phyloP scores from a whole-genome alignment of 345 rosid genomes.

The Hibiscus tridactylites region DNA sequence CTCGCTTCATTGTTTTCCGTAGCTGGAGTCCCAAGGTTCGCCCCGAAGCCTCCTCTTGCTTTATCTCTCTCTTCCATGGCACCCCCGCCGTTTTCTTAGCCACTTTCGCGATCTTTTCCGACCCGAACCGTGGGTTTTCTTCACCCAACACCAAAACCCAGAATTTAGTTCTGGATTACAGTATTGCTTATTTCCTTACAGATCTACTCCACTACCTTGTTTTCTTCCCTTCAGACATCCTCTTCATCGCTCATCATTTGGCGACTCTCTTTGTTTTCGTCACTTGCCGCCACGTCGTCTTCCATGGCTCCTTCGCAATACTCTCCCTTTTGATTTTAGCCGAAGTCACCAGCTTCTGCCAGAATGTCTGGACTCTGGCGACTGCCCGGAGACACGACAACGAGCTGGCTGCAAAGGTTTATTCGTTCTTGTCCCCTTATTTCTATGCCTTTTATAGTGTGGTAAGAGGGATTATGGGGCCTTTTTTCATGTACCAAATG shows the following conservation, averaged over 20 bases:
- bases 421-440: constrained; percentile 51
- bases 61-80: constrained; percentile 78
- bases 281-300: constrained; percentile 67
- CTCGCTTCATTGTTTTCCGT: constrained; percentile 57
- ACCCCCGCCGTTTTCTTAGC: constrained; percentile 77
- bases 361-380: constrained; percentile 87
- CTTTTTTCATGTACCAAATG: constrained; percentile 57
- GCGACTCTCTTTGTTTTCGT: constrained; percentile 82
- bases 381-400: constrained; percentile 46
- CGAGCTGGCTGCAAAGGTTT: constrained; percentile 41
- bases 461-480: constrained; percentile 79
- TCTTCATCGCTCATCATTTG: constrained; percentile 86
- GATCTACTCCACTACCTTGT: constrained; percentile 77
- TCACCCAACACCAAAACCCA: constrained; percentile 50
- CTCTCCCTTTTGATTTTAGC: constrained; percentile 64
- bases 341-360: constrained; percentile 85
- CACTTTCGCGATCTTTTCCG: constrained; percentile 38
- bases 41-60: constrained; percentile 73
- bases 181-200: constrained; percentile 68
- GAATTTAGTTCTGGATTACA: constrained; percentile 58
- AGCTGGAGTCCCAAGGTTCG: constrained; percentile 54
- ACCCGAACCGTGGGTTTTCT: constrained; percentile 35
- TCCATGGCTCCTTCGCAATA: constrained; percentile 69
- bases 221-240: constrained; percentile 65
- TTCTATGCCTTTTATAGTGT: constrained; percentile 61